Conservation (phyloP, 1,284 basidiomycete species). For the Exsudoporus floridanus region DNA sequence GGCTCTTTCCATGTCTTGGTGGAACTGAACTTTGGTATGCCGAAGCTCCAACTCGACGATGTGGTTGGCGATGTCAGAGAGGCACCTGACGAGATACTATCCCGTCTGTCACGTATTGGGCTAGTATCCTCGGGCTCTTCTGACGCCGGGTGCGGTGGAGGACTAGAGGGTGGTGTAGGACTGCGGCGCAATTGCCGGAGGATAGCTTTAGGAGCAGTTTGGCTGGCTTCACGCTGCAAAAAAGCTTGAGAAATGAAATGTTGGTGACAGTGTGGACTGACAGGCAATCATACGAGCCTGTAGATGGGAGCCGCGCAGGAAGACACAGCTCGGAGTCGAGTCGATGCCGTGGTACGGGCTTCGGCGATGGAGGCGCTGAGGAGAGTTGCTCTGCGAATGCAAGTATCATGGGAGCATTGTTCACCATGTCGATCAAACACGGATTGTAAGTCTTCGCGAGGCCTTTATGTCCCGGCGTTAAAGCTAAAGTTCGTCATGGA, state of each 20-base stretch:
- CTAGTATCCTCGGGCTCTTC: conserved; percentile 20
- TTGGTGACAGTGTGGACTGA: conserved; percentile 19
- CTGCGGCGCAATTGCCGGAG: conserved; percentile 47
- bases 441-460: background rate
- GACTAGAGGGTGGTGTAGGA: conserved; percentile 36
- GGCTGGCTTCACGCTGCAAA: conserved; percentile 64
- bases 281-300: conserved; percentile 42
- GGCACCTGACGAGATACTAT: conserved; percentile 31
- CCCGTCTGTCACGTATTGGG: conserved; percentile 24
- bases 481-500: conserved; percentile 14
- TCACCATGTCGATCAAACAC: conserved; percentile 42
- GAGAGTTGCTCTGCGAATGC: conserved; percentile 38
- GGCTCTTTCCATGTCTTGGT: conserved; percentile 54
- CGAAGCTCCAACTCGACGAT: conserved; percentile 24
- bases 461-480: background rate
- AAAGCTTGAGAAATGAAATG: conserved; percentile 48
- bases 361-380: conserved; percentile 17
- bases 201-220: conserved; percentile 52
- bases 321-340: conserved; percentile 57
- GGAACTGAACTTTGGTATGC: conserved; percentile 15
- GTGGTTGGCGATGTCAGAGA: conserved; percentile 34
- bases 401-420: conserved; percentile 53
- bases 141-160: conserved; percentile 11
- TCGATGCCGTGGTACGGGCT: conserved; percentile 34
- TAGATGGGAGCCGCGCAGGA: conserved; percentile 64